These are phyloP conservation scores for Colletotrichum spinosum DNA, from an alignment of 2,329 filamentous ascomycete genomes.

Conservation along the genomic window DNA sequence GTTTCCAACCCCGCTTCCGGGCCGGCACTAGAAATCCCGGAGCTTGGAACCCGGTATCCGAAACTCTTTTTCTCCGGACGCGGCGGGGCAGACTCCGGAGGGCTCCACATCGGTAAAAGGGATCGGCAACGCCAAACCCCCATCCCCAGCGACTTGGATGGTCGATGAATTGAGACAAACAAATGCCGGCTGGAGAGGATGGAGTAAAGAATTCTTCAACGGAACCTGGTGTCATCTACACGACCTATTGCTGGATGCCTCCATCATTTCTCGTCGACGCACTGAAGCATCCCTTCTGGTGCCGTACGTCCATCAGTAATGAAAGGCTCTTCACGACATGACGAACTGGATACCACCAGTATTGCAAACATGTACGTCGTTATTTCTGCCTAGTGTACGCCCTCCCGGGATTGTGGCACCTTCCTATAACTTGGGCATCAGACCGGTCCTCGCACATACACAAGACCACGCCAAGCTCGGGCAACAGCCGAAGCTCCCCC, in stretches of 20 bases:
- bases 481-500: constrained; percentile 1
- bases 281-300: not conserved
- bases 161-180: not conserved
- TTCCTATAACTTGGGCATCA: constrained; percentile 12
- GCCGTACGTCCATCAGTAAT: not conserved
- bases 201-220: not conserved
- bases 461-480: constrained; percentile 1
- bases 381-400: constrained; percentile 28
- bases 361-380: constrained; percentile 29
- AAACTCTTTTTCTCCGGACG: too few relatives aligned
- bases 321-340: not conserved
- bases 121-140: not conserved
- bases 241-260: too few relatives aligned
- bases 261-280: not conserved
- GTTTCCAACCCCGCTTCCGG: too few relatives aligned
- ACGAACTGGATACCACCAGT: not conserved
- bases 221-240: too few relatives aligned
- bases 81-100: not conserved
- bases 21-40: too few relatives aligned
- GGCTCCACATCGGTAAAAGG: not conserved
- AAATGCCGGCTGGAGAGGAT: not conserved
- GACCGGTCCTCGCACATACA: not conserved
- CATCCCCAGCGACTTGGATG: too few relatives aligned
- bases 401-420: constrained; percentile 11
- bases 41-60: too few relatives aligned